Conservation (phyloP, 768 basidiomycete genomes). For the Inosperma sp. region DNA sequence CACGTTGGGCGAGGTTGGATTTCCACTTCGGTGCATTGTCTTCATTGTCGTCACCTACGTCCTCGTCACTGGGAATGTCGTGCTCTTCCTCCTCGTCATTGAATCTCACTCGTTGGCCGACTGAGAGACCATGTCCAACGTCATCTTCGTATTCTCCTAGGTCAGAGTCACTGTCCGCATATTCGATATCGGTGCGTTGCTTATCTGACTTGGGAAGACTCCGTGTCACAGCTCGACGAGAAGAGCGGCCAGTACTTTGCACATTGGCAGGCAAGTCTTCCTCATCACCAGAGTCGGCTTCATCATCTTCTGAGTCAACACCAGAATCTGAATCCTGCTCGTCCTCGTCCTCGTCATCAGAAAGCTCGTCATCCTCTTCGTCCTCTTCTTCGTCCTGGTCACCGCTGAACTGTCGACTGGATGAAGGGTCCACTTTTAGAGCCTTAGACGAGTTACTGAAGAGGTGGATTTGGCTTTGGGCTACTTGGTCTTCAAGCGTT, state of each 20-base stretch:
- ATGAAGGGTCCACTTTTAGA: slow-evolving; percentile 46
- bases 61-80: slow-evolving; percentile 42
- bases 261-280: slow-evolving; percentile 22
- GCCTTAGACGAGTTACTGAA: slow-evolving; percentile 77
- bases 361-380: slow-evolving; percentile 28
- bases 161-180: slow-evolving; percentile 80
- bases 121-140: slow-evolving; percentile 1
- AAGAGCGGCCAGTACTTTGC: slow-evolving; percentile 49
- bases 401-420: slow-evolving; percentile 26
- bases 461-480: slow-evolving; percentile 75
- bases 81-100: slow-evolving; percentile 45
- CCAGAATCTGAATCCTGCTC: slow-evolving; percentile 30
- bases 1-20: slow-evolving; percentile 46
- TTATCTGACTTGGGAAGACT: slow-evolving; percentile 35
- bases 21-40: slow-evolving; percentile 67
- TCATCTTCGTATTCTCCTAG: slow-evolving; percentile 45
- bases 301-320: slow-evolving; percentile 28
- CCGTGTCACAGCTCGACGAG: slow-evolving; percentile 43
- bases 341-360: slow-evolving; percentile 24
- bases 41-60: slow-evolving; percentile 48
- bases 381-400: slow-evolving; percentile 27
- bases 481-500: slow-evolving; percentile 82
- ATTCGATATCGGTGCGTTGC: slow-evolving; percentile 47
- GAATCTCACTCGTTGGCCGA: slow-evolving; percentile 35
- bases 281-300: slow-evolving; percentile 26